Evolutionary conservation across 192 early-diverging fungal genomes (phyloP), one percentile per base, ranked within the genome.

Genomic region (Coemansia sp.): DNA sequence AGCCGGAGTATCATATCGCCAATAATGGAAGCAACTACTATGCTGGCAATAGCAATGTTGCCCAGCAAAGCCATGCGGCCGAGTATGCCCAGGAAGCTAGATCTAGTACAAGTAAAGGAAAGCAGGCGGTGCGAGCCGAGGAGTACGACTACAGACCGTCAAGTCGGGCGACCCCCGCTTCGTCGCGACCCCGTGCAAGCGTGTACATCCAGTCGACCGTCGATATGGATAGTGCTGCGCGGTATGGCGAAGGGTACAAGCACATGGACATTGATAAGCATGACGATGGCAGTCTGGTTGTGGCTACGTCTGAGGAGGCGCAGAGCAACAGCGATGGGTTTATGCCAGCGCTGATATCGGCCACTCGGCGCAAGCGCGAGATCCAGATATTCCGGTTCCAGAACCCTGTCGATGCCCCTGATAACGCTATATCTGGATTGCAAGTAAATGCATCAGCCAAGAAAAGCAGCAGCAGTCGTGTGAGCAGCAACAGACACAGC

Each of bases 201-300:
- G 80, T 83, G 30, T 77, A 83, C 24, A 83, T 83, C 36, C 80
- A 83, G 66, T 48, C 75, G 15, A 61, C 30, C 43, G 62, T 58
- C 14, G 80, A 83, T 44, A 5, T 73, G 33, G 71, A 73, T 51
- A 77, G 66, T 16, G 72, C 68, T 2, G 68, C 80, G 38, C 71
- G 80, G 20, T 77, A 74, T 46, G 80, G 80, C 44, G 80, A 83
- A 45, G 80, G 80, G 0, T 83, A 83, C 72, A 70, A 67, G 62
- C 58, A 77, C 43, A 73, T 83, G 65, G 62, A 71, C 41, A 66
- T 77, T 26, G 80, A 83, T 56, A 57, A 55, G 26, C 64, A 77
- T 7, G 80, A 83, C 33, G 80, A 83, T 39, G 75, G 71, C 53
- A 74, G 68, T 33, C 66, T 83, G 15, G 71, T 70, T 12, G 71